These are phyloP conservation scores for Hippophae gyantsensis DNA, from an alignment of 306 rosid genomes.

Conservation along the genomic window DNA sequence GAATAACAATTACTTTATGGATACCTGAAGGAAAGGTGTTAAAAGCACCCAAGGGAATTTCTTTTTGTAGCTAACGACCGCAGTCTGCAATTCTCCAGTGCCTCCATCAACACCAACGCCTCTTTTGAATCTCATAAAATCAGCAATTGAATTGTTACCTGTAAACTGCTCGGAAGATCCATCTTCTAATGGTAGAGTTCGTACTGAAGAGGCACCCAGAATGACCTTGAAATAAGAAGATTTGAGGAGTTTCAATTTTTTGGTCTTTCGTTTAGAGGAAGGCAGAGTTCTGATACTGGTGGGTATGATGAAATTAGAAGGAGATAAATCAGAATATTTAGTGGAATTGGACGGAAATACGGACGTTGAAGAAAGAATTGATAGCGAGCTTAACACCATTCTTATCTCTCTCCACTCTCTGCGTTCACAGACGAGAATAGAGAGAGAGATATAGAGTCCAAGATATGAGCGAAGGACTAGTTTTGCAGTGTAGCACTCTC, in stretches of 20 bases:
- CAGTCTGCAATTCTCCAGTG: conserved; percentile 70
- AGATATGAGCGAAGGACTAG: too few species aligned
- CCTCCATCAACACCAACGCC: conserved; percentile 42
- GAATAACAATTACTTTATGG: not conserved
- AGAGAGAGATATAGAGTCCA: too few species aligned
- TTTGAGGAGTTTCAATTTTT: conserved; percentile 20
- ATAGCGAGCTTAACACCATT: conserved; percentile 46
- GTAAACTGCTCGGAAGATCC: conserved; percentile 59
- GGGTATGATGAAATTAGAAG: conserved; percentile 25
- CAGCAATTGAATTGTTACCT: conserved; percentile 61
- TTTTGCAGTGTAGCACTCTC: too few species aligned
- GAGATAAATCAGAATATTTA: conserved; percentile 28
- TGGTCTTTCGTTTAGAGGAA: conserved; percentile 21
- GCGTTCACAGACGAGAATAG: not conserved
- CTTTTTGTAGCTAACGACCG: conserved; percentile 66
- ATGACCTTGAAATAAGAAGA: conserved; percentile 16
- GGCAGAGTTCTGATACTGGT: conserved; percentile 24
- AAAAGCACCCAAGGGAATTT: conserved; percentile 81
- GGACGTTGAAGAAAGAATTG: conserved; percentile 45
- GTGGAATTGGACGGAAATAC: conserved; percentile 37
- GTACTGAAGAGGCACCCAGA: conserved; percentile 24
- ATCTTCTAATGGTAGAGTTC: conserved; percentile 27
- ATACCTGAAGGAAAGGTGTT: conserved; percentile 71
- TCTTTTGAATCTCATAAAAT: conserved; percentile 78
- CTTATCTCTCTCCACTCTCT: conserved; percentile 8